Conservation (phyloP, 495 filamentous ascomycete species). For the Penicillium angulare region DNA sequence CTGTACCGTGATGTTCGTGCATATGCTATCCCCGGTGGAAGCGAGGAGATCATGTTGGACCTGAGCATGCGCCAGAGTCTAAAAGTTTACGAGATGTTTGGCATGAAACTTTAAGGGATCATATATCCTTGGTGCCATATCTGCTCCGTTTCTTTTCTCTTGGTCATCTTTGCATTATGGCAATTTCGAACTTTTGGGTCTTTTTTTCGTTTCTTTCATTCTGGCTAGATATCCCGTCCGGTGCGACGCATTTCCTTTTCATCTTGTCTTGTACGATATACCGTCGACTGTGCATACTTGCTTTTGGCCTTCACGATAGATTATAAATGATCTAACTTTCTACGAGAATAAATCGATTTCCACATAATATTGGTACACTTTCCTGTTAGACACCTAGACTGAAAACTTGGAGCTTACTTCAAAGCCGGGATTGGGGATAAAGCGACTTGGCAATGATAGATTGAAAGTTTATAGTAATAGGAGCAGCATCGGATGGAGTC, state of each 20-base stretch:
- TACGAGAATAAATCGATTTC: too few relatives aligned
- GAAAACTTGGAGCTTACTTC: too few relatives aligned
- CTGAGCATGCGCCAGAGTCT: slow-evolving; percentile 91
- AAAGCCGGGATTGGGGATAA: too few relatives aligned
- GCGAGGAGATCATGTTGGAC: slow-evolving; percentile 98
- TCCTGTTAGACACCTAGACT: too few relatives aligned
- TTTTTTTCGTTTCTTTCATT: slow-evolving; percentile 4
- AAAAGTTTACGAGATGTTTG: slow-evolving; percentile 84
- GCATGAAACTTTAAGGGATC: slow-evolving; percentile 83
- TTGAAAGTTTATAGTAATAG: too few relatives aligned
- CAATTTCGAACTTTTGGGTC: background rate
- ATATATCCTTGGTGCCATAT: background rate
- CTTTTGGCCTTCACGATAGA: background rate
- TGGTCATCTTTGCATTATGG: background rate
- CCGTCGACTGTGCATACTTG: slow-evolving; percentile 5
- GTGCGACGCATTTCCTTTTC: slow-evolving; percentile 17
- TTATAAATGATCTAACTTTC: too few relatives aligned
- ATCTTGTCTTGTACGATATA: slow-evolving; percentile 19
- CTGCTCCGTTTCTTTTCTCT: background rate
- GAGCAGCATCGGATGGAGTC: too few relatives aligned
- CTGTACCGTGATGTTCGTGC: slow-evolving; percentile 96
- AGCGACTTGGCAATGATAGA: too few relatives aligned
- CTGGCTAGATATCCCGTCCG: slow-evolving; percentile 21
- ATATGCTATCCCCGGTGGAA: slow-evolving; percentile 95
- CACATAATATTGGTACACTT: too few relatives aligned